Conservation (phyloP, 169 alveolate genomes). For the Theileria annulata region DNA sequence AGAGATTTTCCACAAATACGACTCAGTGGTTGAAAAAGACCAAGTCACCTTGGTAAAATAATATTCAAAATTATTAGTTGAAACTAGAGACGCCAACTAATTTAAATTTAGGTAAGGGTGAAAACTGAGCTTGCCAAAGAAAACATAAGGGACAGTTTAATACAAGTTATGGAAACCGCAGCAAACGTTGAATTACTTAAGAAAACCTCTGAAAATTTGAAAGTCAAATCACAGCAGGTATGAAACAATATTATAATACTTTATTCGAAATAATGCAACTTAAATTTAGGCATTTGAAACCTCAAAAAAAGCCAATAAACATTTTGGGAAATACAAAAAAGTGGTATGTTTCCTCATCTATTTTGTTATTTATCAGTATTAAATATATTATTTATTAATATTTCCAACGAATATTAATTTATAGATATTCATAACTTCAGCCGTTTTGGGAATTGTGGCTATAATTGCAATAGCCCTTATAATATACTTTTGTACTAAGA, state of each 20-base stretch:
- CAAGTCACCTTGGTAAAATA: slow-evolving; percentile 21
- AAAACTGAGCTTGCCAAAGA: slow-evolving; percentile 26
- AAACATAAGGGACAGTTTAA: slow-evolving; percentile 13
- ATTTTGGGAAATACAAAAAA: neutral
- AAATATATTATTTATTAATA: too few relatives aligned
- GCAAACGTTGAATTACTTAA: slow-evolving; percentile 37
- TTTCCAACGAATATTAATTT: too few relatives aligned
- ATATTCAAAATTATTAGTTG: neutral
- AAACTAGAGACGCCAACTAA: neutral
- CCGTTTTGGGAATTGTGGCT: neutral
- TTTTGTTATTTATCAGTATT: too few relatives aligned
- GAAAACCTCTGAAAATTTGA: slow-evolving; percentile 23
- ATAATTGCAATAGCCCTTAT: slow-evolving; percentile 3
- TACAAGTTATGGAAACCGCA: slow-evolving; percentile 24
- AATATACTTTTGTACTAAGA: neutral
- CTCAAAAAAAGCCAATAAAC: slow-evolving; percentile 5
- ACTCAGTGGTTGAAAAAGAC: slow-evolving; percentile 28
- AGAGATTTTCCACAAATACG: slow-evolving; percentile 30
- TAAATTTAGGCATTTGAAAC: slow-evolving; percentile 11
- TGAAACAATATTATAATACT: slow-evolving; percentile 20
- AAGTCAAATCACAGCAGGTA: slow-evolving; percentile 16
- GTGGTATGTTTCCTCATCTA: slow-evolving; percentile 7
- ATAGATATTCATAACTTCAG: neutral
- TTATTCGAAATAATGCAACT: slow-evolving; percentile 23
- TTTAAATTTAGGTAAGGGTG: slow-evolving; percentile 14